phyloP scores from a whole-genome alignment of 2,329 filamentous ascomycete species.

The Aspergillus ochraceoroseus region DNA sequence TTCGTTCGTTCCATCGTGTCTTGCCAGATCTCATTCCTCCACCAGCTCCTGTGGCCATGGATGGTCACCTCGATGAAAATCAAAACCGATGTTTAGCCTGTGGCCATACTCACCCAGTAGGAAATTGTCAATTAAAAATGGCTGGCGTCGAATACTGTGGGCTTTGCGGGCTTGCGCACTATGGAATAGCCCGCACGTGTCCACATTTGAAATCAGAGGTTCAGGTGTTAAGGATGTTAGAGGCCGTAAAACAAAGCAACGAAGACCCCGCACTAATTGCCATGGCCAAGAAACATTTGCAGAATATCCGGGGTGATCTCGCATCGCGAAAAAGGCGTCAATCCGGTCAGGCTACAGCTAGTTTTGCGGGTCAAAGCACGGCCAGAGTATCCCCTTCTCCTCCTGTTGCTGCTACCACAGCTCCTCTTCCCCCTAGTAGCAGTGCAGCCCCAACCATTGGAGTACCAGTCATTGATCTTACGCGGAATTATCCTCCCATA shows the following conservation, averaged over 20 bases:
- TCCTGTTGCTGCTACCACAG: not conserved
- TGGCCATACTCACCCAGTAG: constrained; percentile 49
- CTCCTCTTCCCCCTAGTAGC: not conserved
- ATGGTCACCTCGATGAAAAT: constrained; percentile 19
- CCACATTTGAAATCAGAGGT: constrained; percentile 59
- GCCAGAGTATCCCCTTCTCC: not conserved
- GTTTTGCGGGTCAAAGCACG: constrained; percentile 1
- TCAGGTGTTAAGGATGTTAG: constrained; percentile 60
- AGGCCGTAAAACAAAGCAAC: constrained; percentile 55
- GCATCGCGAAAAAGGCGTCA: constrained; percentile 48
- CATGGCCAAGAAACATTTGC: constrained; percentile 53
- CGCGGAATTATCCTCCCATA: constrained; percentile 1
- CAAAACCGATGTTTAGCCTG: constrained; percentile 51
- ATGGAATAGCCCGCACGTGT: constrained; percentile 53
- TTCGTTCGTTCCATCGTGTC: constrained; percentile 39
- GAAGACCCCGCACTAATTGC: constrained; percentile 53
- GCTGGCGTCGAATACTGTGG: constrained; percentile 59
- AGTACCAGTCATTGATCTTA: constrained; percentile 10
- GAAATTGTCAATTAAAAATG: constrained; percentile 58
- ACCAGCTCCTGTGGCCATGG: constrained; percentile 15
- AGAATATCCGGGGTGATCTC: constrained; percentile 53
- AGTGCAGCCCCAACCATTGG: not conserved
- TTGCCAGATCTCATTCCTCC: constrained; percentile 10
- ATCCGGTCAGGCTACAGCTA: constrained; percentile 17
- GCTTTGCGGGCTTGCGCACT: constrained; percentile 61